A percentile compares a stretch with the other conserved stretches of the same genome.
Conservation (phyloP, 306 rosid genomes). For the Erythrophleum fordii region DNA sequence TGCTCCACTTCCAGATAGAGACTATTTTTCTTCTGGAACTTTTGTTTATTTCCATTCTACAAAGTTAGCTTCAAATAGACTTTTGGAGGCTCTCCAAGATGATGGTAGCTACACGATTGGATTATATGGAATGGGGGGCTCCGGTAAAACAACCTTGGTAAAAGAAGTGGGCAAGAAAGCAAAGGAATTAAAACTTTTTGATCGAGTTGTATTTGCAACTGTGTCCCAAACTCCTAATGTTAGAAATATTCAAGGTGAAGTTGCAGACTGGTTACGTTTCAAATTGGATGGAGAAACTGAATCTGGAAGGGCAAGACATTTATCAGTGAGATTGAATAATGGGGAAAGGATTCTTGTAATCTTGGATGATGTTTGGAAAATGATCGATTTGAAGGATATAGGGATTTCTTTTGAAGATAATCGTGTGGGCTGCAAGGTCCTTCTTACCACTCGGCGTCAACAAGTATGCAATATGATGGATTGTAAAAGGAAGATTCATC, state of each 20-base stretch:
- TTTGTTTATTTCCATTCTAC: background rate
- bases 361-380: background rate
- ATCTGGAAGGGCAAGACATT: background rate
- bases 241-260: background rate
- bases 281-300: background rate
- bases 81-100: background rate
- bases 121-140: slow-evolving; percentile 8
- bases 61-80: background rate
- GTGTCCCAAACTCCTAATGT: background rate
- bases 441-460: background rate
- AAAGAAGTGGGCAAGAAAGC: background rate
- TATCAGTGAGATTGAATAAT: background rate
- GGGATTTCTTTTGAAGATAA: background rate
- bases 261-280: background rate
- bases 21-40: background rate
- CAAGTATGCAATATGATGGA: background rate
- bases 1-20: background rate
- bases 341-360: background rate
- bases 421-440: background rate
- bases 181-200: background rate
- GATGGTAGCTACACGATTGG: background rate
- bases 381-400: background rate
- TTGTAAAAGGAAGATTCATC: background rate
- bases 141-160: background rate
- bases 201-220: background rate